phyloP scores from a whole-genome alignment of 73 alveolate genomes.

The Symbiodinium natans region DNA sequence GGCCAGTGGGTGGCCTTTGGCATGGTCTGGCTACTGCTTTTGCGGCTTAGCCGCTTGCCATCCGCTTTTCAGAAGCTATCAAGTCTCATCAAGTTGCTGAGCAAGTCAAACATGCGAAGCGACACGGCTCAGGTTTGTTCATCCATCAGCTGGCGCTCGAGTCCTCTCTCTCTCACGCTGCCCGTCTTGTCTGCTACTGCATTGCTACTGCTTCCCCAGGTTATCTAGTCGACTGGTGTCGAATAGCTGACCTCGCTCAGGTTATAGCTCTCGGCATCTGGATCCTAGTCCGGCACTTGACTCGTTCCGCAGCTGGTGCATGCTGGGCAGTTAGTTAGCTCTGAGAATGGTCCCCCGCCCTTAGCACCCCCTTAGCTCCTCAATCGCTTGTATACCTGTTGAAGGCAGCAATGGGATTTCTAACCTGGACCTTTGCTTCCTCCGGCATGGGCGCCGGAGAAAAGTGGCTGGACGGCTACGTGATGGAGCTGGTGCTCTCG shows the following conservation, averaged over 20 bases:
- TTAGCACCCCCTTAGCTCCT: not conserved
- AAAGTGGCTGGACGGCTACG: constrained; percentile 84
- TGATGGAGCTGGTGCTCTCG: constrained; percentile 75
- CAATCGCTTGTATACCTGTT: not conserved
- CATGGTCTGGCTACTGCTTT: constrained; percentile 55
- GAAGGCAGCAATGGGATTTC: constrained; percentile 38
- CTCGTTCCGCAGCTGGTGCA: too few species aligned
- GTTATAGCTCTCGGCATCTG: not conserved
- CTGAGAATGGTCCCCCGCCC: too few species aligned
- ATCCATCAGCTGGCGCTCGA: constrained; percentile 53
- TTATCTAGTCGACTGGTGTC: too few species aligned
- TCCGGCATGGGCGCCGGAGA: constrained; percentile 15
- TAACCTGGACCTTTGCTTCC: constrained; percentile 23
- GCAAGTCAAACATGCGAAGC: too few species aligned
- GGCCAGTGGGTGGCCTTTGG: constrained; percentile 66
- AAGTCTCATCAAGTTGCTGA: too few species aligned
- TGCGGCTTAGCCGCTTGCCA: constrained; percentile 63
- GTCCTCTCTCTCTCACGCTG: constrained; percentile 45
- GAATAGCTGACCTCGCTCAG: too few species aligned
- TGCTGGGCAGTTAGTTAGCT: too few species aligned
- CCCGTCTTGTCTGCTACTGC: not conserved
- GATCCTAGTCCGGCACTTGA: not conserved
- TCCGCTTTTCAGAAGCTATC: too few species aligned
- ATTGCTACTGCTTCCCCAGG: not conserved
- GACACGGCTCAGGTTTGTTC: constrained; percentile 25